Evolutionary conservation across 192 early-diverging fungal species (phyloP).

Genomic region (Coemansia sp.): DNA sequence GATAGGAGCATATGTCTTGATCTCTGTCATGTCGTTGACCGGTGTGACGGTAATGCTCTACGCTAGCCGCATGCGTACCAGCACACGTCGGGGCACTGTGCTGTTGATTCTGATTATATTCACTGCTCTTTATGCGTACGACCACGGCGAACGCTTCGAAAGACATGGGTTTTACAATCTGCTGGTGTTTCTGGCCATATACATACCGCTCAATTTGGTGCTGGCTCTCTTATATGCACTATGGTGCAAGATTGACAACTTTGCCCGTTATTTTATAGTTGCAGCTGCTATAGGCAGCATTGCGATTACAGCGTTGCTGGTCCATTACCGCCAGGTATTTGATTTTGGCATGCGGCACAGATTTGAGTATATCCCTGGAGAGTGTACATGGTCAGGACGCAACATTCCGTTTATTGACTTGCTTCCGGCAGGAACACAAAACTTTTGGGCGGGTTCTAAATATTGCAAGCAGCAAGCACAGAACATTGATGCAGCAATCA

Average conservation of each 20-base stretch:
- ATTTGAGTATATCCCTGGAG: slow-evolving; percentile 18
- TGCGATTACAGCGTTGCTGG: slow-evolving; percentile 19
- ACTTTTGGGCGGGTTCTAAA: slow-evolving; percentile 59
- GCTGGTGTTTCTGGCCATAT: slow-evolving; percentile 57
- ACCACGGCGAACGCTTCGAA: slow-evolving; percentile 60
- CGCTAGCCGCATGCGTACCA: slow-evolving; percentile 31
- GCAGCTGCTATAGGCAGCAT: slow-evolving; percentile 15
- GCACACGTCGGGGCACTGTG: slow-evolving; percentile 22
- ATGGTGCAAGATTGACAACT: slow-evolving; percentile 31
- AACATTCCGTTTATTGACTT: slow-evolving; percentile 57
- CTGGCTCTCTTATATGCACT: slow-evolving; percentile 43
- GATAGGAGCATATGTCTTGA: slow-evolving; percentile 47
- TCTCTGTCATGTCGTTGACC: slow-evolving; percentile 51
- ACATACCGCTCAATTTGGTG: slow-evolving; percentile 50
- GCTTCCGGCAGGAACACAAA: slow-evolving; percentile 55
- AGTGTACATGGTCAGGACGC: slow-evolving; percentile 54
- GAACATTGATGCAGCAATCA: slow-evolving; percentile 44
- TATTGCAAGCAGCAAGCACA: slow-evolving; percentile 25
- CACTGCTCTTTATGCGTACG: slow-evolving; percentile 49
- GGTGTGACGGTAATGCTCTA: slow-evolving; percentile 44
- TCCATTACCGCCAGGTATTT: slow-evolving; percentile 37
- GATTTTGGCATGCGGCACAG: slow-evolving; percentile 24
- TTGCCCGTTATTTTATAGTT: slow-evolving; percentile 36
- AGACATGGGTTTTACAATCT: slow-evolving; percentile 58
- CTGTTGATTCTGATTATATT: slow-evolving; percentile 11